These are phyloP conservation scores for Teratosphaeria nubilosa DNA, from an alignment of 2,329 filamentous ascomycete species.

Conservation along the genomic window DNA sequence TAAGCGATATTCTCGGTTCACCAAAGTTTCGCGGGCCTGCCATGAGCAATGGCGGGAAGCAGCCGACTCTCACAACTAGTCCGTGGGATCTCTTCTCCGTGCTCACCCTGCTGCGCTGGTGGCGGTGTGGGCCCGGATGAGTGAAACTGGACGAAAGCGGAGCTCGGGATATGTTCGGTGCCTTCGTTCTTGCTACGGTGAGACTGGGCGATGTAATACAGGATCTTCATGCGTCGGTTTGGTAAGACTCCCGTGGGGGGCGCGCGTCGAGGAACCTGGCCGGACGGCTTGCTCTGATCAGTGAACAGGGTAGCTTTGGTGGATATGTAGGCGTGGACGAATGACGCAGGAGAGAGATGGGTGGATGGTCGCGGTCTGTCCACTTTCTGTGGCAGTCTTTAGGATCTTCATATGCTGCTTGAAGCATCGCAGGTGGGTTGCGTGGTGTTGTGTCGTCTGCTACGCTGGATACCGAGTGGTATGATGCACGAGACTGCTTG, in stretches of 20 bases:
- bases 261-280: constrained; percentile 69
- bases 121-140: constrained; percentile 4
- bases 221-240: constrained; percentile 61
- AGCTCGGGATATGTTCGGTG: constrained; percentile 23
- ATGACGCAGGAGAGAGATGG: constrained; percentile 35
- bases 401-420: constrained; percentile 31
- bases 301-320: constrained; percentile 45
- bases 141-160: constrained; percentile 20
- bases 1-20: constrained; percentile 65
- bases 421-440: constrained; percentile 6
- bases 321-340: constrained; percentile 23
- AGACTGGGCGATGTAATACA: constrained; percentile 21
- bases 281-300: constrained; percentile 54
- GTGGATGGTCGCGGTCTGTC: constrained; percentile 41
- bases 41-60: constrained; percentile 39
- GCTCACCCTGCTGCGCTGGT: constrained; percentile 1
- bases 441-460: constrained; percentile 15
- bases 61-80: constrained; percentile 60
- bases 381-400: constrained; percentile 37
- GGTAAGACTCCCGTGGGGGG: constrained; percentile 66
- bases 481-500: constrained; percentile 14
- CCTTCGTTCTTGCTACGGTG: constrained; percentile 2
- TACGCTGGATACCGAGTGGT: constrained; percentile 26
- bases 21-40: constrained; percentile 27
- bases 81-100: constrained; percentile 15